Conservation (phyloP, 1,139 yeast species). For the Suhomyces bribrorum region DNA sequence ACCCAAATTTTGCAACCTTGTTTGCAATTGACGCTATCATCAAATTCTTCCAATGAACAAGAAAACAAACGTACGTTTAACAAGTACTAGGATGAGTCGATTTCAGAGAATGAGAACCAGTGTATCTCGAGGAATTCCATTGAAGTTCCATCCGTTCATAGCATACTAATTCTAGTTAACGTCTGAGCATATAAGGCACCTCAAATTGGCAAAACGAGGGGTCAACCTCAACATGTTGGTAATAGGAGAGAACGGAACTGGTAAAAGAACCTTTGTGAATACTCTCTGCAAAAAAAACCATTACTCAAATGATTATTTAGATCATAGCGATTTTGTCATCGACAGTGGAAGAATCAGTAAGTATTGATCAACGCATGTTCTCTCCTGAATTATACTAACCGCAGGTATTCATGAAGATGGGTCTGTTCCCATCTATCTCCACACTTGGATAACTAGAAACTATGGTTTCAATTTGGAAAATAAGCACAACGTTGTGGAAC, state of each 20-base stretch:
- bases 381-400: slow-evolving; percentile 3
- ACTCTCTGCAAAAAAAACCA: slow-evolving; percentile 25
- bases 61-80: too few relatives aligned
- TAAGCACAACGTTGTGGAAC: slow-evolving; percentile 19
- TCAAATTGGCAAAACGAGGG: slow-evolving; percentile 22
- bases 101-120: too few relatives aligned
- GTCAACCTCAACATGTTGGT: slow-evolving; percentile 30
- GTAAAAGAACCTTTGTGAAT: slow-evolving; percentile 35
- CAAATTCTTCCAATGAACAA: too few relatives aligned
- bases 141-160: too few relatives aligned
- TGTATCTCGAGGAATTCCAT: too few relatives aligned
- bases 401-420: slow-evolving; percentile 19
- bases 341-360: slow-evolving; percentile 19
- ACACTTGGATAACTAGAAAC: slow-evolving; percentile 28
- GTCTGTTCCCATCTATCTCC: slow-evolving; percentile 27
- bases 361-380: slow-evolving; percentile 3
- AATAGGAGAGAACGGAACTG: slow-evolving; percentile 38
- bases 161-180: slow-evolving; percentile 14
- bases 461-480: slow-evolving; percentile 41
- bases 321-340: slow-evolving; percentile 10
- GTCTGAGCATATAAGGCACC: slow-evolving; percentile 22
- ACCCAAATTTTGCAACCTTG: slow-evolving; percentile 3
- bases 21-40: background rate
- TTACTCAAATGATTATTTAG: slow-evolving; percentile 7
- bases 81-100: too few relatives aligned